Conservation (phyloP, 2,329 filamentous ascomycete species). For the Thielaviopsis populi region DNA sequence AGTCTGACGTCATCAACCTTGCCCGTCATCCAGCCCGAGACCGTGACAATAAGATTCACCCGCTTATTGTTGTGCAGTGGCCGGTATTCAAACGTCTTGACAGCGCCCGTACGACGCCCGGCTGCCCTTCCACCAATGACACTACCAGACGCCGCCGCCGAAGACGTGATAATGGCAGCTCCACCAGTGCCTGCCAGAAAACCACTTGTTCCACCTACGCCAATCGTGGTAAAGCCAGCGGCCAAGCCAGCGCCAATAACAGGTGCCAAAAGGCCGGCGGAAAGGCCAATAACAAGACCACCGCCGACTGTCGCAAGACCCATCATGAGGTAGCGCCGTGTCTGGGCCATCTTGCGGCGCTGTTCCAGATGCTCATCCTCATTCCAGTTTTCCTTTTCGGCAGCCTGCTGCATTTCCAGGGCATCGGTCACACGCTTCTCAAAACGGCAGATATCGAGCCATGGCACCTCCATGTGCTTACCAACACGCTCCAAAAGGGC, state of each 20-base stretch:
- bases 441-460: slow-evolving; percentile 90
- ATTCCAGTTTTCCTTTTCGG: slow-evolving; percentile 93
- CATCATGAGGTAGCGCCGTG: slow-evolving; percentile 83
- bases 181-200: slow-evolving; percentile 88
- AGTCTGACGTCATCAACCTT: slow-evolving; percentile 93
- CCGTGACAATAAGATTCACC: slow-evolving; percentile 85
- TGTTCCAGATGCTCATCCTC: slow-evolving; percentile 87
- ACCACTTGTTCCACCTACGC: slow-evolving; percentile 71
- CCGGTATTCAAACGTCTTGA: slow-evolving; percentile 92
- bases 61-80: slow-evolving; percentile 96
- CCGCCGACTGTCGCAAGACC: slow-evolving; percentile 91
- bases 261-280: slow-evolving; percentile 78
- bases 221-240: slow-evolving; percentile 88
- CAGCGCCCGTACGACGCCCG: slow-evolving; percentile 74
- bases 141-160: slow-evolving; percentile 71
- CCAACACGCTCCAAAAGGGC: slow-evolving; percentile 72
- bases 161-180: slow-evolving; percentile 84
- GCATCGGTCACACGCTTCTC: slow-evolving; percentile 96
- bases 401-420: slow-evolving; percentile 90
- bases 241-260: slow-evolving; percentile 89
- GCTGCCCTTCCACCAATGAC: slow-evolving; percentile 77
- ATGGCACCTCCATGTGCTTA: slow-evolving; percentile 62
- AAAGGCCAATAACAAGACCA: slow-evolving; percentile 85
- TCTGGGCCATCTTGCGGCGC: slow-evolving; percentile 66
- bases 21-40: slow-evolving; percentile 97